Percentiles rank a stretch among this genome's conserved stretches.
Evolutionary conservation across 2,329 filamentous ascomycete species (phyloP).

Genomic region (Penicillium sp.): DNA sequence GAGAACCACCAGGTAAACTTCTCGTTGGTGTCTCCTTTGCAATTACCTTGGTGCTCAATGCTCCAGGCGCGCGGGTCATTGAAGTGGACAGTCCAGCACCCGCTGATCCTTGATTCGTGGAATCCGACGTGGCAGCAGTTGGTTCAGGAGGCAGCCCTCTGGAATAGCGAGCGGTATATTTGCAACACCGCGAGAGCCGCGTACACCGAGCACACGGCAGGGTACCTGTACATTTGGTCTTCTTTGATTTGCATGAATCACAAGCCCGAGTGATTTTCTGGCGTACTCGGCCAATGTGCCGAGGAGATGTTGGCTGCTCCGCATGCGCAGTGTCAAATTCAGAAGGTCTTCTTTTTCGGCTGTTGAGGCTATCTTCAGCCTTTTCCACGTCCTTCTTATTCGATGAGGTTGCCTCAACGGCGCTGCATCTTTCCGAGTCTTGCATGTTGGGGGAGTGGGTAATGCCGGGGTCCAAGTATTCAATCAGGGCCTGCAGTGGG

Average conservation of each 20-base stretch:
- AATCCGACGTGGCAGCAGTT: conserved; percentile 10
- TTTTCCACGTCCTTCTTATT: no score
- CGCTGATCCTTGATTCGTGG: not conserved
- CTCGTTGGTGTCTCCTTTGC: not conserved
- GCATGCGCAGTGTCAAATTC: not conserved
- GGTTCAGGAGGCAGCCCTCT: conserved; percentile 33
- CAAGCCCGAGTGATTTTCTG: conserved; percentile 37
- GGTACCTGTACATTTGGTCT: conserved; percentile 35
- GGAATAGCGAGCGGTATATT: conserved; percentile 35
- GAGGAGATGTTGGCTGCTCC: conserved; percentile 6
- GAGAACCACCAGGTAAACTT: not conserved
- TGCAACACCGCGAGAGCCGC: conserved; percentile 27
- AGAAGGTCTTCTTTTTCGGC: conserved; percentile 15
- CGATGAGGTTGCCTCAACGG: no score
- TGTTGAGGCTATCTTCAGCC: no score
- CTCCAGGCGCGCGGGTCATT: not conserved
- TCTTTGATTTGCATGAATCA: conserved; percentile 36
- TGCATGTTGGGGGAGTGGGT: no score
- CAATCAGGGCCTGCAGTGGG: no score
- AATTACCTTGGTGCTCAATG: not conserved
- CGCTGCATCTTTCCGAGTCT: no score
- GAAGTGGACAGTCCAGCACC: not conserved
- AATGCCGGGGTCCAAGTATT: no score
- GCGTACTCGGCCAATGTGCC: conserved; percentile 19
- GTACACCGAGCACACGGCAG: conserved; percentile 32